phyloP scores from a whole-genome alignment of 2,329 filamentous ascomycete genomes.

The Penicillium sp. region DNA sequence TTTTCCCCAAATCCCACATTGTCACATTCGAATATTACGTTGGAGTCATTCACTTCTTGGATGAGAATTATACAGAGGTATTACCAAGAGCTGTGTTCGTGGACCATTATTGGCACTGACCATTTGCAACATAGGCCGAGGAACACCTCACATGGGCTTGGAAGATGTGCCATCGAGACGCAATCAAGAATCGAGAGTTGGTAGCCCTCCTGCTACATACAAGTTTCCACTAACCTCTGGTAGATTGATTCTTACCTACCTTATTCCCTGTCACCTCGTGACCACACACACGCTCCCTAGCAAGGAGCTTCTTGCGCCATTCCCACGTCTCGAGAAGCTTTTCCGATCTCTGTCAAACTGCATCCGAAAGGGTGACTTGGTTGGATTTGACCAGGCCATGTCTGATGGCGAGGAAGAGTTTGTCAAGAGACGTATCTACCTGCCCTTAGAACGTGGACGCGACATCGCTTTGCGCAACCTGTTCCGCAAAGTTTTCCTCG shows the following conservation, averaged over 20 bases:
- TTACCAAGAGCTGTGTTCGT: constrained; percentile 11
- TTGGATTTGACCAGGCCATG: constrained; percentile 79
- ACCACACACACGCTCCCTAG: constrained; percentile 84
- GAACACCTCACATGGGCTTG: constrained; percentile 77
- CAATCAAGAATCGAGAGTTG: constrained; percentile 77
- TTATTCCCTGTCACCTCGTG: constrained; percentile 89
- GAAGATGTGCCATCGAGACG: constrained; percentile 72
- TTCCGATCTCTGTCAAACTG: constrained; percentile 76
- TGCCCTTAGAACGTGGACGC: constrained; percentile 87
- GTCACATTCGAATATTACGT: constrained; percentile 97
- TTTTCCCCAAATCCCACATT: constrained; percentile 84
- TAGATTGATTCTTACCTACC: constrained; percentile 87
- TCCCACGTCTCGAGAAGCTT: constrained; percentile 71
- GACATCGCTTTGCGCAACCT: constrained; percentile 92
- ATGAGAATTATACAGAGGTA: constrained; percentile 85
- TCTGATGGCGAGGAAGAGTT: constrained; percentile 85
- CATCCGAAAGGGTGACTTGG: constrained; percentile 79
- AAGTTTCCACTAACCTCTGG: constrained; percentile 23
- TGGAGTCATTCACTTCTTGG: constrained; percentile 87
- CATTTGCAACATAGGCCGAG: constrained; percentile 61
- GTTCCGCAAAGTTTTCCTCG: constrained; percentile 84
- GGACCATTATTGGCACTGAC: constrained; percentile 9
- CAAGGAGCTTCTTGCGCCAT: constrained; percentile 66
- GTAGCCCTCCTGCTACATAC: constrained; percentile 29
- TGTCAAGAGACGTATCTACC: constrained; percentile 87